A percentile compares a stretch with the other conserved stretches of the same genome.
Evolutionary conservation across 441 rosid genomes (phyloP).

Genomic region (Adansonia gregorii): DNA sequence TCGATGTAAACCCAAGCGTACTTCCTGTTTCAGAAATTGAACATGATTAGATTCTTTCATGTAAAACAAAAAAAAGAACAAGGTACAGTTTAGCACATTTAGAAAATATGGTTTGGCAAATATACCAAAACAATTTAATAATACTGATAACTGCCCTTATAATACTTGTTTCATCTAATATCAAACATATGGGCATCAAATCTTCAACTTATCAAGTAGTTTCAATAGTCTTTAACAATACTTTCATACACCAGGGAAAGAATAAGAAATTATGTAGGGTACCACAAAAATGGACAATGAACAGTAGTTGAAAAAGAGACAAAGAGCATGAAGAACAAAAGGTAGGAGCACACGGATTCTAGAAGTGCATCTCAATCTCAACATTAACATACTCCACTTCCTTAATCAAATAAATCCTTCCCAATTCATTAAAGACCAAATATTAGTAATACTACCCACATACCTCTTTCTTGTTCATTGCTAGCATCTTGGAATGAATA

Average conservation of each 20-base stretch:
- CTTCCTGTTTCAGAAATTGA: conserved; percentile 59
- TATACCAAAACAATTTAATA: background rate
- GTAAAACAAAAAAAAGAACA: conserved; percentile 5
- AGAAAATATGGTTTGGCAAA: background rate
- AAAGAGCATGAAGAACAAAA: background rate
- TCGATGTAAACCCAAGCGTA: conserved; percentile 92
- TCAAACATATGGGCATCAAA: background rate
- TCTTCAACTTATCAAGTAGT: background rate
- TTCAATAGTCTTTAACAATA: background rate
- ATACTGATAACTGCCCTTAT: background rate
- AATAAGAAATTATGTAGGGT: background rate
- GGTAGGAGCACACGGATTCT: background rate
- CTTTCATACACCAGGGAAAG: background rate
- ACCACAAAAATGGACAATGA: background rate
- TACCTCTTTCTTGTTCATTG: conserved; percentile 87
- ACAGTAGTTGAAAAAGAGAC: conserved; percentile 4
- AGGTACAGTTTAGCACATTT: background rate
- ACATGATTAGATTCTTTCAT: conserved; percentile 23
- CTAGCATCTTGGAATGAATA: conserved; percentile 90
- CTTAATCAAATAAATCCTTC: conserved; percentile 16
- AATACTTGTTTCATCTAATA: background rate
- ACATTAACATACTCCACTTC: conserved; percentile 22
- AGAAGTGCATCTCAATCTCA: background rate
- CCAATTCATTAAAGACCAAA: conserved; percentile 11
- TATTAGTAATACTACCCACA: conserved; percentile 1